These are phyloP conservation scores for Talaromyces sp. DNA, from an alignment of 2,329 filamentous ascomycete genomes.

Conservation along the genomic window DNA sequence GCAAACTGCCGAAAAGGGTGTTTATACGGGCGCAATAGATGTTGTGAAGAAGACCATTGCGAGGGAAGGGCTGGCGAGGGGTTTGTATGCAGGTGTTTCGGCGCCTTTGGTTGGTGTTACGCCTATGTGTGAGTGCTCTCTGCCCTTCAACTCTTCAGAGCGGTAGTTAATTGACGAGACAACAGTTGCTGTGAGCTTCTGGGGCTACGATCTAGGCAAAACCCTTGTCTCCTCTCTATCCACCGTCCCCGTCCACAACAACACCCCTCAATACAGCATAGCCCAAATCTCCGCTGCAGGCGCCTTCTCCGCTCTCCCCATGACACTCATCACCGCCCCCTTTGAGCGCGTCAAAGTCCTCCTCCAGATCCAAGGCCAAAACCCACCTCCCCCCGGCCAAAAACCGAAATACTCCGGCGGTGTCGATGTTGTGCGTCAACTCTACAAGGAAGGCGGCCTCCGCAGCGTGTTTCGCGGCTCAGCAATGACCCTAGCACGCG, in stretches of 20 bases:
- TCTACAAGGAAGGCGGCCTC: slow-evolving; percentile 86
- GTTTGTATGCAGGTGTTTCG: slow-evolving; percentile 93
- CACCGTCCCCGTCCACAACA: slow-evolving; percentile 58
- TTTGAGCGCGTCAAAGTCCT: slow-evolving; percentile 99
- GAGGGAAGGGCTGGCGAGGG: slow-evolving; percentile 70
- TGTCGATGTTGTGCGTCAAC: slow-evolving; percentile 82
- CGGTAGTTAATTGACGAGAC: slow-evolving; percentile 8
- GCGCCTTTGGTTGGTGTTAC: slow-evolving; percentile 93
- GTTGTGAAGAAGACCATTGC: slow-evolving; percentile 86
- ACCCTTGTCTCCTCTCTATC: slow-evolving; percentile 68
- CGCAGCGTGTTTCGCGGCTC: slow-evolving; percentile 89
- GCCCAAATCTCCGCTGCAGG: slow-evolving; percentile 85
- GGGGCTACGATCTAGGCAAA: slow-evolving; percentile 94
- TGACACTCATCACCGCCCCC: slow-evolving; percentile 96
- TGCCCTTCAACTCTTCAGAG: slow-evolving; percentile 1
- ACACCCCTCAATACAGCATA: slow-evolving; percentile 64
- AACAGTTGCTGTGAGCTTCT: slow-evolving; percentile 62
- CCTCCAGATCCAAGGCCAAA: slow-evolving; percentile 93
- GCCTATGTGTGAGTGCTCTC: slow-evolving; percentile 79
- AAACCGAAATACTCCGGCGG: slow-evolving; percentile 88
- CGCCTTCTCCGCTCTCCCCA: slow-evolving; percentile 96
- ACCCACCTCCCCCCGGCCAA: slow-evolving; percentile 75
- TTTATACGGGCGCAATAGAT: slow-evolving; percentile 85
- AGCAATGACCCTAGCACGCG: slow-evolving; percentile 84
- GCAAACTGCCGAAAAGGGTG: slow-evolving; percentile 90